Evolutionary conservation across 148 eudicot species (phyloP), one percentile per base, ranked within the genome.

Genomic region (Rhododendron ovatum): DNA sequence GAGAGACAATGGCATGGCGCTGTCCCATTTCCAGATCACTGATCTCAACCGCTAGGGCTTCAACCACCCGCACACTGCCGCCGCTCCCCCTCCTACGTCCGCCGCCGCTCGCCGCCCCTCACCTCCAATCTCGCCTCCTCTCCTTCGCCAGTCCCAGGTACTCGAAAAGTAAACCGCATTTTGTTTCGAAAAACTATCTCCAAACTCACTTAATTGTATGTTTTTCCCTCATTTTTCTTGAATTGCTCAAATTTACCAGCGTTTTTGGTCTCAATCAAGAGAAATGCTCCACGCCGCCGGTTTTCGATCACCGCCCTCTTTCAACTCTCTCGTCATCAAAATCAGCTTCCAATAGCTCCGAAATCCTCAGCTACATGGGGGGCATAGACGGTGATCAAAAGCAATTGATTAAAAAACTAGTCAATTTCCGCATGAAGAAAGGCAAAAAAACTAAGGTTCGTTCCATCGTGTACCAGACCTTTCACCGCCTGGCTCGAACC

Each of bases 1-100:
- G 15, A 86, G 61, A 84, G 78, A n/a, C 0, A 91, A 95, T 95
- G 98, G 96, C 96, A 45, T 93, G 92, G 90, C 91, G 93, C 37
- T 90, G 92, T 82, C 89, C 94, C 47, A 24, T 93, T n/a, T 87
- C 93, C 76, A 91, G 96, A 88, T 92, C 98, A 33, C 78, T 93
- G 48, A 88, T 93, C 80, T 89, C 93, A 86, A 84, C 94, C 41
- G 91, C 92, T 11, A 89, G 95, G 75, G 28, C 91, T 86, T 90
- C 95, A 26, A 81, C 91, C 65, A 76, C 85, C 90, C 92, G 91
- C 37, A 84, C 92, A 48, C 77, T 90, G 53, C 84, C 90, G 20
- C 89, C 91, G 9, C 43, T 90, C 80, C 85, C 89, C 86, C 90
- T 90, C 88, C 89, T 88, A 75, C 91, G 90, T 71, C 77, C 90